phyloP scores from a whole-genome alignment of 2,329 filamentous ascomycete species.

The Epichloe hybrida region DNA sequence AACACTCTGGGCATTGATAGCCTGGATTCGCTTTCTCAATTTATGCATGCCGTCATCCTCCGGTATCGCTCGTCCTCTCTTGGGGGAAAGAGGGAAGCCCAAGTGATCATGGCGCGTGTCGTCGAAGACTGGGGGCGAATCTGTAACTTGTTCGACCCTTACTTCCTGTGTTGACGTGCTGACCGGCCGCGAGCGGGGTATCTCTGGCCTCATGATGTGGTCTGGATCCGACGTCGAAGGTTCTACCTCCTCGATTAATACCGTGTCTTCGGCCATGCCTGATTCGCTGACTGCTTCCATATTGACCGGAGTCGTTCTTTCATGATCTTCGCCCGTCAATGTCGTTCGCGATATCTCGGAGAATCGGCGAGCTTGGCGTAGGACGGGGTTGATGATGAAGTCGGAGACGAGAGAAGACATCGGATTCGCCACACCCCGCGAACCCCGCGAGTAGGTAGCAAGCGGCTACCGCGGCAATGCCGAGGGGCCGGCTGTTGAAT shows the following conservation, averaged over 20 bases:
- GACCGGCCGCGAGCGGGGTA: constrained; percentile 16
- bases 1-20: constrained; percentile 49
- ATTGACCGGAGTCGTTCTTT: constrained; percentile 8
- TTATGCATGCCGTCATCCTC: constrained; percentile 68
- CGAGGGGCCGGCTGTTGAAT: neutral
- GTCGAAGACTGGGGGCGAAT: constrained; percentile 10
- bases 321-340: constrained; percentile 22
- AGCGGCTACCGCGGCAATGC: neutral
- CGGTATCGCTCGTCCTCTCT: constrained; percentile 34
- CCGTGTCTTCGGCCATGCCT: constrained; percentile 9
- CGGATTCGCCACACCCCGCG: constrained; percentile 9
- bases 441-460: neutral
- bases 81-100: constrained; percentile 17
- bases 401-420: constrained; percentile 54
- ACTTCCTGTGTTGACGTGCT: constrained; percentile 23
- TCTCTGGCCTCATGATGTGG: constrained; percentile 11
- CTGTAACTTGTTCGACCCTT: constrained; percentile 16
- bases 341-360: constrained; percentile 35
- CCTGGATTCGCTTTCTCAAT: constrained; percentile 53
- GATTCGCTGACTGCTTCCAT: constrained; percentile 16
- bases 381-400: constrained; percentile 51
- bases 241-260: constrained; percentile 2
- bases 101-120: constrained; percentile 19
- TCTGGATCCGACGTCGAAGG: neutral
- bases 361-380: constrained; percentile 52